These are phyloP conservation scores for Linaria vulgaris DNA, from an alignment of 257 asterid species.

Conservation along the genomic window DNA sequence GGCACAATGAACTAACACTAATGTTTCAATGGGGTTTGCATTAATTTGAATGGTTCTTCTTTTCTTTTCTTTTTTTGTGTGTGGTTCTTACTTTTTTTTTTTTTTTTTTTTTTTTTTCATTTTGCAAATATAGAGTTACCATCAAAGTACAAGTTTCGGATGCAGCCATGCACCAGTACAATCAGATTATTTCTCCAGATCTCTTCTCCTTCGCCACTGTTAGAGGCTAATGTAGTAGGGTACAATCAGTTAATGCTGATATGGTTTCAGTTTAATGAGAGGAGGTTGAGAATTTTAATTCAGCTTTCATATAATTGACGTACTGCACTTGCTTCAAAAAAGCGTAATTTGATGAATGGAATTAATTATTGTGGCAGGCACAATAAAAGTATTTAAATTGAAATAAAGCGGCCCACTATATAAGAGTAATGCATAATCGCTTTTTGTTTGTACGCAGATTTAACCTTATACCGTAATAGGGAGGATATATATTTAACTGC, in stretches of 20 bases:
- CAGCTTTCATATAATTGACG: conserved; percentile 30
- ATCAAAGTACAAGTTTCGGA: no score
- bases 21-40: neutral
- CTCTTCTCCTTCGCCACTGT: neutral
- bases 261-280: conserved; percentile 32
- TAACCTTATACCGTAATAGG: no score
- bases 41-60: neutral
- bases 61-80: neutral
- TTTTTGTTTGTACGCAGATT: no score
- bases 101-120: no score
- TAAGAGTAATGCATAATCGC: no score
- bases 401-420: no score
- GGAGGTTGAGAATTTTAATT: conserved; percentile 39
- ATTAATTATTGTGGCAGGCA: neutral
- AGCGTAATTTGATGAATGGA: neutral
- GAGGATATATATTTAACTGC: no score
- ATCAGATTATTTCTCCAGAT: no score
- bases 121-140: no score
- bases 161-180: no score
- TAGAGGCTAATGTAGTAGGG: conserved; percentile 32
- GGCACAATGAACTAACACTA: neutral
- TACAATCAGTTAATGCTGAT: conserved; percentile 28
- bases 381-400: neutral
- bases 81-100: neutral
- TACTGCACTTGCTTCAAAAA: conserved; percentile 1